phyloP scores from a whole-genome alignment of 1,284 basidiomycete genomes.

The Athelia psychrophila region DNA sequence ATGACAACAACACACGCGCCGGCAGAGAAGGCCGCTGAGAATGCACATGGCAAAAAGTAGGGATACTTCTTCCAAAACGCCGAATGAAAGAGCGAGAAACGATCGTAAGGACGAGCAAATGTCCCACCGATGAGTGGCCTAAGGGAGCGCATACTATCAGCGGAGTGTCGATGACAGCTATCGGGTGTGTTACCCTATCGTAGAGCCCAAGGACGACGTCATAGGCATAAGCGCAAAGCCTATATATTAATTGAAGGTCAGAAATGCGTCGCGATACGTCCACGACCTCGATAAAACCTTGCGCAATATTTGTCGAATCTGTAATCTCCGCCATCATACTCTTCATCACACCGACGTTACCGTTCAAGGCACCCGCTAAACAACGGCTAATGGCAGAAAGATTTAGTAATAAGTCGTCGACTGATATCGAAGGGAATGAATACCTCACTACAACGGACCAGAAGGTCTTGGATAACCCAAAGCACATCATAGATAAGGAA shows the following conservation, averaged over 20 bases:
- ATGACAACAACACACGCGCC: conserved; percentile 34
- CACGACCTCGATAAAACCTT: conserved; percentile 39
- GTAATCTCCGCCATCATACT: conserved; percentile 74
- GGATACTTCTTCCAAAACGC: conserved; percentile 51
- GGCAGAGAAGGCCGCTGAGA: conserved; percentile 35
- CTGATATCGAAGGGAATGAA: conserved; percentile 10
- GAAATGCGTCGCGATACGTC: background rate
- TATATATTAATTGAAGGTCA: background rate
- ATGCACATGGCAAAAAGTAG: conserved; percentile 53
- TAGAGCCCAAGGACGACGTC: background rate
- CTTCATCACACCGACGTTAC: conserved; percentile 69
- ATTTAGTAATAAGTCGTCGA: too few species aligned
- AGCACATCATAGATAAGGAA: conserved; percentile 50
- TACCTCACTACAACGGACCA: conserved; percentile 35
- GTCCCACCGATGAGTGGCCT: conserved; percentile 47
- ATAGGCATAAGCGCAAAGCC: background rate
- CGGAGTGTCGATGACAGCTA: background rate
- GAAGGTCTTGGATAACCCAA: conserved; percentile 54
- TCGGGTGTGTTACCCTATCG: background rate
- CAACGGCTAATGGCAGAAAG: too few species aligned
- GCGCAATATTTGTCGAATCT: conserved; percentile 66
- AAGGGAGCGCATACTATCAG: background rate
- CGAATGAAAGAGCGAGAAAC: conserved; percentile 39
- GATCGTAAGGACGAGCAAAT: conserved; percentile 39
- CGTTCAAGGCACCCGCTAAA: background rate